Percentiles rank a stretch among this genome's conserved stretches.
Conservation (phyloP, 2,329 filamentous ascomycete species). For the Fusarium austroafricanum region DNA sequence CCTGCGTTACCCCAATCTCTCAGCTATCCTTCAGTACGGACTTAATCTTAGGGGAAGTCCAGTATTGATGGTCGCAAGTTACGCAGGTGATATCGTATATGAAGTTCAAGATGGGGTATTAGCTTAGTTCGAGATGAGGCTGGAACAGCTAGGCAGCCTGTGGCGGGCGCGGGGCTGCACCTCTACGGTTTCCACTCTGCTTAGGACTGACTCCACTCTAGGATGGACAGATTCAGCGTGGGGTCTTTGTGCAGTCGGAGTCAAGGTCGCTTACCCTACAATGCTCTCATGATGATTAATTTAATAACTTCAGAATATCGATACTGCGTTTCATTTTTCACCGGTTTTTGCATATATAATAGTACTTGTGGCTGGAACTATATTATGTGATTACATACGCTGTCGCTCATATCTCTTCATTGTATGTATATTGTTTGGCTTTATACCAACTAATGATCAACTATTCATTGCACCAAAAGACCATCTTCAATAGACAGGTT, state of each 20-base stretch:
- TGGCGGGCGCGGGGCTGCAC: constrained; percentile 41
- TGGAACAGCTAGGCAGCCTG: constrained; percentile 40
- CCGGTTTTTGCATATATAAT: not conserved
- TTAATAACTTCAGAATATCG: not conserved
- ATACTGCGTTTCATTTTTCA: not conserved
- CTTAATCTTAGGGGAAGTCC: not conserved
- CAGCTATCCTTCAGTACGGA: not conserved
- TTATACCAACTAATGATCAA: not conserved
- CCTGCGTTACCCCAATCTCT: not conserved
- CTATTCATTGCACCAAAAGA: not conserved
- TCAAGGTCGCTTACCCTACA: constrained; percentile 17
- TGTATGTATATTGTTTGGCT: not conserved
- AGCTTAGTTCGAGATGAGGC: constrained; percentile 41
- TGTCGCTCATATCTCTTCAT: too few species aligned
- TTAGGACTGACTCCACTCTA: too few species aligned
- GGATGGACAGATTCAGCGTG: not conserved
- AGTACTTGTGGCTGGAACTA: not conserved
- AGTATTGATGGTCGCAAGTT: constrained; percentile 1
- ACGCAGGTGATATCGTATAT: constrained; percentile 11
- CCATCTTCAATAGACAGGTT: too few species aligned
- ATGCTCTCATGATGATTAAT: not conserved
- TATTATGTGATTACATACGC: too few species aligned
- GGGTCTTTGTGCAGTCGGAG: not conserved
- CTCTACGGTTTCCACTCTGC: too few species aligned
- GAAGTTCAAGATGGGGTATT: constrained; percentile 22